A percentile compares a stretch with the other conserved stretches of the same genome.
These are phyloP conservation scores for Fraxinus paxiana DNA, from an alignment of 305 asterid genomes.

Conservation along the genomic window DNA sequence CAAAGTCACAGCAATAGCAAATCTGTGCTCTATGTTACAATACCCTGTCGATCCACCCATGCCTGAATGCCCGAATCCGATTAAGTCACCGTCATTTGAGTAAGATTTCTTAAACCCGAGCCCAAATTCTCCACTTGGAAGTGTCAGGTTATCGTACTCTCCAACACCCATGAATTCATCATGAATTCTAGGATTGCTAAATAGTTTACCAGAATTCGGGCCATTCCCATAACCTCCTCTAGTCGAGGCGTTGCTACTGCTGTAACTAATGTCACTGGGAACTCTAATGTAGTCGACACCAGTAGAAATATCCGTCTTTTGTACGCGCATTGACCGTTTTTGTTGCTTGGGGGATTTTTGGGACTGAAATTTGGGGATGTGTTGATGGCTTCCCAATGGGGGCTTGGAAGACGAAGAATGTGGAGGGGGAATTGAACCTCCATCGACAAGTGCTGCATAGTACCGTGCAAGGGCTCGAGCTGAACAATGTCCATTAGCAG, in stretches of 20 bases:
- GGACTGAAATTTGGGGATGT: constrained; percentile 61
- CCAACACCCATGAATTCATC: constrained; percentile 76
- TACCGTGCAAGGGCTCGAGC: constrained; percentile 97
- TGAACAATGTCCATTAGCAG: constrained; percentile 89
- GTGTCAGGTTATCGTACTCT: constrained; percentile 57
- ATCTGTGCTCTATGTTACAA: constrained; percentile 64
- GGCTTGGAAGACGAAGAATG: constrained; percentile 62
- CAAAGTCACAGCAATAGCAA: constrained; percentile 71
- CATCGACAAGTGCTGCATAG: constrained; percentile 80
- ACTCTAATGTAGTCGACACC: constrained; percentile 39
- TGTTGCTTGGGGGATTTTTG: constrained; percentile 41
- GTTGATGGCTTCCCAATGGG: constrained; percentile 68
- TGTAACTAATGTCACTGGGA: constrained; percentile 33
- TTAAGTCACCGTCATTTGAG: constrained; percentile 55
- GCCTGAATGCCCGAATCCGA: constrained; percentile 97
- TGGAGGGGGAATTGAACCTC: constrained; percentile 62
- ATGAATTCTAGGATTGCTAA: constrained; percentile 51
- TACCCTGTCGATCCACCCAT: constrained; percentile 88
- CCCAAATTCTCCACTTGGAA: constrained; percentile 64
- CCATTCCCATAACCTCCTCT: background rate
- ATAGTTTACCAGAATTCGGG: constrained; percentile 34
- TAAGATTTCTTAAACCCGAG: constrained; percentile 78
- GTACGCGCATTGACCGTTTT: constrained; percentile 24
- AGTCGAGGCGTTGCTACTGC: constrained; percentile 13
- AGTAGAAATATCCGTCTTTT: constrained; percentile 12